A percentile compares a stretch with the other conserved stretches of the same genome.
Evolutionary conservation across 2,329 filamentous ascomycete genomes (phyloP).

Genomic region (Fusarium albosuccineum): DNA sequence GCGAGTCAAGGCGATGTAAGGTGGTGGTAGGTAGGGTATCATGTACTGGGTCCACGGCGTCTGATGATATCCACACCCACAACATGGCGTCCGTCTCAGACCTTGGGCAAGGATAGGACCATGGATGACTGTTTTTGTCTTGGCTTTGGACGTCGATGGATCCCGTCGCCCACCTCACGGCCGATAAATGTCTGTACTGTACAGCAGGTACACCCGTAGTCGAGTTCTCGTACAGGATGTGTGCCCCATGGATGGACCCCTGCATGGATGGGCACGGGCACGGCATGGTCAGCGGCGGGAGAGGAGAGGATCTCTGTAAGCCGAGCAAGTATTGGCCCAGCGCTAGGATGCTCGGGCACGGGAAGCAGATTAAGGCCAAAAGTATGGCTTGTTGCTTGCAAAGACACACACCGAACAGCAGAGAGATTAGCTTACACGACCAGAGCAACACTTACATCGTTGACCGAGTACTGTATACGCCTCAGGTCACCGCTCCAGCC

Average conservation of each 20-base stretch:
- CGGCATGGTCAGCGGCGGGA: slow-evolving; percentile 5
- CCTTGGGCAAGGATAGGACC: slow-evolving; percentile 17
- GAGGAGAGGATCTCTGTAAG: slow-evolving; percentile 1
- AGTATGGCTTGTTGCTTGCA: background rate
- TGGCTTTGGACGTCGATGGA: slow-evolving; percentile 17
- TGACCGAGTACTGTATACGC: background rate
- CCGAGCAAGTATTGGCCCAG: background rate
- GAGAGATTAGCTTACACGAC: background rate
- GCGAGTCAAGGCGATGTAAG: slow-evolving; percentile 33
- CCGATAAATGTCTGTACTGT: slow-evolving; percentile 3
- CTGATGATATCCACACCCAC: slow-evolving; percentile 30
- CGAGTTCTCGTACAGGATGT: slow-evolving; percentile 10
- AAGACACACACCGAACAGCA: background rate
- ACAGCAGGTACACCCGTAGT: slow-evolving; percentile 14
- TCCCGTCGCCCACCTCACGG: slow-evolving; percentile 8
- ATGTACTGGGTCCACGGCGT: slow-evolving; percentile 30
- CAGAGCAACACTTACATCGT: background rate
- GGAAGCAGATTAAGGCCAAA: background rate
- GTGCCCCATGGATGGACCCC: slow-evolving; percentile 15
- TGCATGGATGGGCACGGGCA: slow-evolving; percentile 4
- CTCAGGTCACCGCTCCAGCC: slow-evolving; percentile 22
- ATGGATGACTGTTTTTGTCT: slow-evolving; percentile 5
- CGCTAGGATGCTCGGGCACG: background rate
- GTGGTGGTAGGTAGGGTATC: no score
- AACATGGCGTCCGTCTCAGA: slow-evolving; percentile 18